Percentiles rank a stretch among this genome's conserved stretches.
Evolutionary conservation across 768 basidiomycete species (phyloP).

Genomic region (Leucosporidium scottii): DNA sequence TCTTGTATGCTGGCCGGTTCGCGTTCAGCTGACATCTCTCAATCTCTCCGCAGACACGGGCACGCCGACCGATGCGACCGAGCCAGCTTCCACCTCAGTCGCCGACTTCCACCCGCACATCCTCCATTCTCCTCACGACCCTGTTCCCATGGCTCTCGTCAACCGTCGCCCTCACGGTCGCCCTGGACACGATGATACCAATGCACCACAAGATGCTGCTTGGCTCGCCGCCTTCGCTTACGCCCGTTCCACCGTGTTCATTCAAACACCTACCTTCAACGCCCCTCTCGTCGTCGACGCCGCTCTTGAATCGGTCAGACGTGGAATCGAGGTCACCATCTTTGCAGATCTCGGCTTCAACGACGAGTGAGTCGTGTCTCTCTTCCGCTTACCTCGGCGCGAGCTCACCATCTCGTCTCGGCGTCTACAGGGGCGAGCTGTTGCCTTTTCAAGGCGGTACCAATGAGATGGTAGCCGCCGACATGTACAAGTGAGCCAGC

Average conservation of each 20-base stretch:
- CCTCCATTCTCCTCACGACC: constrained; percentile 45
- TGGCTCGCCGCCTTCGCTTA: constrained; percentile 59
- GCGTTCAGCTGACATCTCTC: too few relatives aligned
- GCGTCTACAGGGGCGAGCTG: constrained; percentile 46
- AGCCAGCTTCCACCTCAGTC: too few relatives aligned
- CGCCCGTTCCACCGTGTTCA: constrained; percentile 56
- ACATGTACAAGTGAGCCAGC: constrained; percentile 48
- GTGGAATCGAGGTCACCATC: constrained; percentile 51
- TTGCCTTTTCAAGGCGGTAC: constrained; percentile 63
- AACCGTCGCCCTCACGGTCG: constrained; percentile 55
- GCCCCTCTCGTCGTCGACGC: constrained; percentile 53
- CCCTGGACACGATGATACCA: constrained; percentile 40
- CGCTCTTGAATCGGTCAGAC: constrained; percentile 39
- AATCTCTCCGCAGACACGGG: too few relatives aligned
- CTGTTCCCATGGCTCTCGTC: constrained; percentile 53
- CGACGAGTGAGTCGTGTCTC: constrained; percentile 41
- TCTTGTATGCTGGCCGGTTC: too few relatives aligned
- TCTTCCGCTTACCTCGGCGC: too few relatives aligned
- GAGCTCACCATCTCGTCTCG: too few relatives aligned
- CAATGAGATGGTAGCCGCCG: constrained; percentile 58
- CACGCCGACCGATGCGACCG: too few relatives aligned
- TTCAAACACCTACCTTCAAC: constrained; percentile 65
- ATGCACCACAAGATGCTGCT: constrained; percentile 56
- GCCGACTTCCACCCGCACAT: constrained; percentile 54
- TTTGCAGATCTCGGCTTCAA: constrained; percentile 51